Evolutionary conservation across 805 yeast species (phyloP), one percentile per base, ranked within the genome.

Genomic region (Ogataea naganishii): DNA sequence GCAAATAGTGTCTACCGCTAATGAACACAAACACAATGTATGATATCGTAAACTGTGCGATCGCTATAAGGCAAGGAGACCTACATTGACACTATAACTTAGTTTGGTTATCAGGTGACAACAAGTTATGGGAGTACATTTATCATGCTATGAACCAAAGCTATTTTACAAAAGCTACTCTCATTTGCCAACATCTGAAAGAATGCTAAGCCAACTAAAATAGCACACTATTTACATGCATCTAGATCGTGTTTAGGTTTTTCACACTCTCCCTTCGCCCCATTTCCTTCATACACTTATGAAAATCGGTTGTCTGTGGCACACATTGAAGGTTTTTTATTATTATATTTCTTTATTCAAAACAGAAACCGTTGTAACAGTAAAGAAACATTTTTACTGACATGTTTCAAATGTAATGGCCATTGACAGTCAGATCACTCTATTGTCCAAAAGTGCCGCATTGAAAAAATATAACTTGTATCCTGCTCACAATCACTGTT

Each of bases 41-140:
- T n/a, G n/a, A n/a, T n/a, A n/a, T n/a, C n/a, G n/a, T n/a, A n/a
- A 23, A 23, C n/a, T 15, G 15, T 17, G 26, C 18, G 26, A 23
- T 23, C 18, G 16, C 15, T 18, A 23, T 23, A 18, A 18, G 26
- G 26, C 5, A 15, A 18, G 16, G 15, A 7, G 16, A 23, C 12
- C 26, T 18, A 7, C 26, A 23, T 11, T 26, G 20, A 17, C 15
- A 9, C 16, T 5, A 27, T 23, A 18, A 15, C 15, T 10, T 18
- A 17, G 11, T 18, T 18, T 23, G 15, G 16, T 23, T 17, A 15
- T 23, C 26, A 23, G 26, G 12, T 23, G n/a, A 17, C 26, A 11
- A 23, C 15, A 17, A 18, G 26, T 9, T 17, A 11, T 4, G 12
- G 26, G 10, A 18, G 26, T 9, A 23, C n/a, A n/a, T n/a, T n/a